A percentile compares a stretch with the other conserved stretches of the same genome.
Conservation (phyloP, 2,329 filamentous ascomycete species). For the Ophiocordyceps robertsii region DNA sequence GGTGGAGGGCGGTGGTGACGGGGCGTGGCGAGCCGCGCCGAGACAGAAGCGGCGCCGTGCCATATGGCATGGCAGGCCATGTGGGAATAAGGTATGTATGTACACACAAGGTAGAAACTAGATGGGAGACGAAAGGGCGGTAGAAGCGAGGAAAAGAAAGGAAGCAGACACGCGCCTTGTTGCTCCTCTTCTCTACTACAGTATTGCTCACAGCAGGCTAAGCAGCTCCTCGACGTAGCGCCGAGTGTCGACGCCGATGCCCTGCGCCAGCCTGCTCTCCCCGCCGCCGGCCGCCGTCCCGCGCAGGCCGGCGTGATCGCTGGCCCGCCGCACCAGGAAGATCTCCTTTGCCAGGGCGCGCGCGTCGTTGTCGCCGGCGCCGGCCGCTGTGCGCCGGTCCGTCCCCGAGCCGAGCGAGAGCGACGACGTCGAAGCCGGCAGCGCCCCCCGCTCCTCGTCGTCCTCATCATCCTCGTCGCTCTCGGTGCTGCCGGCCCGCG, state of each 20-base stretch:
- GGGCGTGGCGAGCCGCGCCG: too few relatives aligned
- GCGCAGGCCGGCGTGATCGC: conserved; percentile 34
- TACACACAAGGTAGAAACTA: too few relatives aligned
- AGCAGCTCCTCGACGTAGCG: conserved; percentile 62
- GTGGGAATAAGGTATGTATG: too few relatives aligned
- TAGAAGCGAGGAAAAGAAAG: too few relatives aligned
- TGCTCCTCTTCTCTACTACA: neutral
- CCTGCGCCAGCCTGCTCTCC: conserved; percentile 50
- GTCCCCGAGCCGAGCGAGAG: conserved; percentile 5
- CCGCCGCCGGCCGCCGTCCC: conserved; percentile 36
- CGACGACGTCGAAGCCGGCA: conserved; percentile 6
- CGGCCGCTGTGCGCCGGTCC: neutral
- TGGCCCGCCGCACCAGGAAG: conserved; percentile 44
- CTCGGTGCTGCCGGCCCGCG: neutral
- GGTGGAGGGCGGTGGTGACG: too few relatives aligned
- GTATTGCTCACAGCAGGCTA: conserved; percentile 30
- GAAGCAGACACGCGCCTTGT: too few relatives aligned
- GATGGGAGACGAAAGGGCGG: too few relatives aligned
- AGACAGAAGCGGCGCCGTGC: too few relatives aligned
- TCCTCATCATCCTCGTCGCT: neutral
- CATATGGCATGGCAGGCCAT: too few relatives aligned
- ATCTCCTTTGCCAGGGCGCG: conserved; percentile 39
- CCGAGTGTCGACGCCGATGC: conserved; percentile 65
- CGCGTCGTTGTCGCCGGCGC: conserved; percentile 3
- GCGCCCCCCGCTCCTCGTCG: too few relatives aligned